phyloP scores from a whole-genome alignment of 176 grass and related monocot genomes.

The barley (Hordeum vulgare) region DNA sequence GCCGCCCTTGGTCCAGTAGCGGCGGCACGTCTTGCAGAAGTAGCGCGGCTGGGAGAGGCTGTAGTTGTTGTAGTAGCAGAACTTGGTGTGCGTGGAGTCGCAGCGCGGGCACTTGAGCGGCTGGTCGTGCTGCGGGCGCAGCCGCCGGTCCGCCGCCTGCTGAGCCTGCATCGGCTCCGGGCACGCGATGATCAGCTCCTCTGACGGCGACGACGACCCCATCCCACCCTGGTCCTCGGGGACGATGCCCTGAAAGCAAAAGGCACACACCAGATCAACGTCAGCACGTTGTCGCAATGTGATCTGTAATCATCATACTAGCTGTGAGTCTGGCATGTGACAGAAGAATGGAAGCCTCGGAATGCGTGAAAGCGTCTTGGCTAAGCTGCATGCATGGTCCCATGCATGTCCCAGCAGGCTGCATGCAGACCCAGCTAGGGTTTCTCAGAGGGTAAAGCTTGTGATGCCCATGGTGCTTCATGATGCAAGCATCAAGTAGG shows the following conservation, averaged over 20 bases:
- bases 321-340: background rate
- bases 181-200: slow-evolving; percentile 67
- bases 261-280: background rate
- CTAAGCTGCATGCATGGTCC: background rate
- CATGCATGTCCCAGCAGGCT: slow-evolving; percentile 26
- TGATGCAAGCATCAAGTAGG: slow-evolving; percentile 36
- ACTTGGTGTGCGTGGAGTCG: slow-evolving; percentile 90
- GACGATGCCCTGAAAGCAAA: slow-evolving; percentile 57
- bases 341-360: slow-evolving; percentile 30
- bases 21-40: slow-evolving; percentile 97
- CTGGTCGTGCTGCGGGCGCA: slow-evolving; percentile 79
- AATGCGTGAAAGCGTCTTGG: slow-evolving; percentile 28
- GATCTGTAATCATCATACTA: slow-evolving; percentile 25
- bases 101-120: slow-evolving; percentile 92
- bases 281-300: slow-evolving; percentile 21
- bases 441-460: slow-evolving; percentile 17
- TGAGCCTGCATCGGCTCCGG: slow-evolving; percentile 27
- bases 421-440: slow-evolving; percentile 6
- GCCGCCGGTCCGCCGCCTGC: slow-evolving; percentile 43
- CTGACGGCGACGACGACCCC: slow-evolving; percentile 66
- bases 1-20: slow-evolving; percentile 96
- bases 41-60: slow-evolving; percentile 93
- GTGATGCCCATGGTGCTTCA: background rate
- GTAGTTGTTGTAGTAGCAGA: slow-evolving; percentile 99
- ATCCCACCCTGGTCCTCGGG: slow-evolving; percentile 51